Conservation (phyloP, 2,329 filamentous ascomycete genomes). For the Annulohypoxylon truncatum region DNA sequence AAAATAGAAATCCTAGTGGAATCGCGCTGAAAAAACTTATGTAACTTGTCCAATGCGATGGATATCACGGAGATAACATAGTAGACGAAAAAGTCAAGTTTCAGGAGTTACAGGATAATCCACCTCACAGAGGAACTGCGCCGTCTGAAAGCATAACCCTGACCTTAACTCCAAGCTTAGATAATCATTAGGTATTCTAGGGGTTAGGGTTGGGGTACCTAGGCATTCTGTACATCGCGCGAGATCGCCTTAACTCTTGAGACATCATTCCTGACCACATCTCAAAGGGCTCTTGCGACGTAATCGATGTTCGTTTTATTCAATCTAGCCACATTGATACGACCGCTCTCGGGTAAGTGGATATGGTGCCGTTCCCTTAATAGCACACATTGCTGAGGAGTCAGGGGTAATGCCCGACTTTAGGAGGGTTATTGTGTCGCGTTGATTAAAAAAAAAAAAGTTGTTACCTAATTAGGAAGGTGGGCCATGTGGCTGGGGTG, state of each 20-base stretch:
- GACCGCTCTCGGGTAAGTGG: neutral
- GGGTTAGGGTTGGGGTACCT: neutral
- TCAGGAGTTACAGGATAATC: no score
- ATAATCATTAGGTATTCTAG: neutral
- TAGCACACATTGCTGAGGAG: neutral
- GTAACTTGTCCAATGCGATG: no score
- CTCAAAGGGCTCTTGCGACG: neutral
- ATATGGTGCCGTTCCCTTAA: neutral
- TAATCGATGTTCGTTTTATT: neutral
- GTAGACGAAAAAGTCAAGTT: no score
- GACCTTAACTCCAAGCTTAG: neutral
- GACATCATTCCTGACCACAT: neutral
- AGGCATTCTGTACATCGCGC: no score
- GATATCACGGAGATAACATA: no score
- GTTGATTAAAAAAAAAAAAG: no score
- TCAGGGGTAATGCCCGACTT: neutral
- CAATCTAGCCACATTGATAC: neutral
- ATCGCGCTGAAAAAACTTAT: neutral
- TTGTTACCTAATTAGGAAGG: no score
- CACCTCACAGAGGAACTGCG: no score
- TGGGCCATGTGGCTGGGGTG: no score
- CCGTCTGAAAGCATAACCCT: neutral
- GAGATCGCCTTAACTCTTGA: neutral
- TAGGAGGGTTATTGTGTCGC: no score
- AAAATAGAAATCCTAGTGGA: neutral